These are phyloP conservation scores for Fusarium sp. DNA, from an alignment of 2,329 filamentous ascomycete species.

Conservation along the genomic window DNA sequence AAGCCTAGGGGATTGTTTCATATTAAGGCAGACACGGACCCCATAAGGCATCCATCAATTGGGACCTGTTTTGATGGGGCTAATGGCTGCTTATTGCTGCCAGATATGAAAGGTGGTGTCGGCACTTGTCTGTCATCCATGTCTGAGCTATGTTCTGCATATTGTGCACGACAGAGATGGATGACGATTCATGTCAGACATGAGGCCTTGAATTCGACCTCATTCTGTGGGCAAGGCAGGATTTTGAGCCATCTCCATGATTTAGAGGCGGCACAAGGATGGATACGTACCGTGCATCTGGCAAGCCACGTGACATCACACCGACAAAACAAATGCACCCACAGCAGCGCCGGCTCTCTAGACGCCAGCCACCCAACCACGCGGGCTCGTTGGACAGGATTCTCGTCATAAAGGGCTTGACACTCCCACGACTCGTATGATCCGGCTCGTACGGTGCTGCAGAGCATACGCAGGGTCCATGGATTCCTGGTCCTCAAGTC, in stretches of 20 bases:
- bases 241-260: background rate
- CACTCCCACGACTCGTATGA: slow-evolving; percentile 31
- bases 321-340: slow-evolving; percentile 38
- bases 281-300: slow-evolving; percentile 14
- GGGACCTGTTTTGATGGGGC: background rate
- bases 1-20: background rate
- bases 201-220: background rate
- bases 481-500: slow-evolving; percentile 23
- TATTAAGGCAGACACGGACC: background rate
- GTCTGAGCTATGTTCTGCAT: background rate
- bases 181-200: slow-evolving; percentile 1
- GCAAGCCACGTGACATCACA: slow-evolving; percentile 44
- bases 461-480: slow-evolving; percentile 27
- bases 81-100: background rate
- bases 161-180: background rate
- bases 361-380: slow-evolving; percentile 35
- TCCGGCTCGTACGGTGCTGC: slow-evolving; percentile 28
- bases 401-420: slow-evolving; percentile 15
- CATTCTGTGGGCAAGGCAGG: slow-evolving; percentile 1
- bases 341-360: slow-evolving; percentile 9
- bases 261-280: background rate
- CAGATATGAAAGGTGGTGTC: background rate
- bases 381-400: slow-evolving; percentile 18
- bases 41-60: background rate
- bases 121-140: background rate